phyloP scores from a whole-genome alignment of 768 basidiomycete species.

The Lactarius sanguifluus region DNA sequence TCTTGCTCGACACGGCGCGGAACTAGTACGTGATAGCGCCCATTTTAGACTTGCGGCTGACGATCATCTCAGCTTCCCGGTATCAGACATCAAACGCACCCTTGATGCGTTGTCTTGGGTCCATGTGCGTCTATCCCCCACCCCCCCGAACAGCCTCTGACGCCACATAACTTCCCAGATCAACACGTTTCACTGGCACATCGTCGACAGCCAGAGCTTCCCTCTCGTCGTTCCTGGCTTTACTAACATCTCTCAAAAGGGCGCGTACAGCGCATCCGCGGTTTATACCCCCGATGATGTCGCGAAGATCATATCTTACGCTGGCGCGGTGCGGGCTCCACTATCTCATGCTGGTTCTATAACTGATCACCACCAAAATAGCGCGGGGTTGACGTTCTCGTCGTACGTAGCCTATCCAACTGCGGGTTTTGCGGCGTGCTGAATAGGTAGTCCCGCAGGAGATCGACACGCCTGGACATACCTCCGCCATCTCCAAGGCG shows the following conservation, averaged over 20 bases:
- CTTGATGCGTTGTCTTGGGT: conserved; percentile 22
- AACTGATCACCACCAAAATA: conserved; percentile 26
- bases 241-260: conserved; percentile 42
- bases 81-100: conserved; percentile 18
- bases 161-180: conserved; percentile 35
- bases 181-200: conserved; percentile 50
- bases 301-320: conserved; percentile 43
- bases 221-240: conserved; percentile 43
- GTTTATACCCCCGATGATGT: conserved; percentile 43
- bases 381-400: conserved; percentile 52
- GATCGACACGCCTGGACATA: conserved; percentile 85
- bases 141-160: background rate
- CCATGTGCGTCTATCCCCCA: conserved; percentile 24
- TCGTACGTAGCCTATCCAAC: conserved; percentile 32
- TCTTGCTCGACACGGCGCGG: conserved; percentile 79
- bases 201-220: conserved; percentile 53
- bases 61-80: conserved; percentile 1
- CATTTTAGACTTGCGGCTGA: conserved; percentile 1
- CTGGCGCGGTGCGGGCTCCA: conserved; percentile 41
- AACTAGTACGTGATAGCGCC: conserved; percentile 48
- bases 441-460: conserved; percentile 47
- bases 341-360: background rate
- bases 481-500: conserved; percentile 57
- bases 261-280: conserved; percentile 42
- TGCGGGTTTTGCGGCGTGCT: background rate